These are phyloP conservation scores for Bryopsis sp. DNA, from an alignment of 139 green algal genomes.

Conservation along the genomic window DNA sequence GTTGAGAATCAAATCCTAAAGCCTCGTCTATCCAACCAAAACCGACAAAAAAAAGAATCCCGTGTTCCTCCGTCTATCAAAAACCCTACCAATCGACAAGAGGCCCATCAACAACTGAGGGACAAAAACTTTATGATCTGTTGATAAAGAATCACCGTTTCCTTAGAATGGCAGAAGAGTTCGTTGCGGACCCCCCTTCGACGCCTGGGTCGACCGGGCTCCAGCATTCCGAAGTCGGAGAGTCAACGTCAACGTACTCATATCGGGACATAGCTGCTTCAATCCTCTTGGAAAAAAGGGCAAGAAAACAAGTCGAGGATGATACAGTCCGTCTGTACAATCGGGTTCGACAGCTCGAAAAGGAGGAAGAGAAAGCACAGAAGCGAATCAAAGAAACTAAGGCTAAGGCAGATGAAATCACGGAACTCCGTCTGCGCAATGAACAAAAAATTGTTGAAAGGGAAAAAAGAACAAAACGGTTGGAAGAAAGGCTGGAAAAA, in stretches of 20 bases:
- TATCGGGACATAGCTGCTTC: background rate
- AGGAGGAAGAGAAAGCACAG: conserved; percentile 46
- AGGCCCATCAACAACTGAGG: no score
- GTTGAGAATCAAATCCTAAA: no score
- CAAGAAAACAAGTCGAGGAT: conserved; percentile 39
- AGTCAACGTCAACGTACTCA: background rate
- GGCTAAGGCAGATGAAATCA: conserved; percentile 24
- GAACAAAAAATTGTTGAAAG: background rate
- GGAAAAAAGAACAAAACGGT: background rate
- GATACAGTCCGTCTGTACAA: conserved; percentile 58
- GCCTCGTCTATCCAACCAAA: no score
- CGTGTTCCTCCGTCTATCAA: no score
- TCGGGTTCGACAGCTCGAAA: conserved; percentile 56
- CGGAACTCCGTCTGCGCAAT: background rate
- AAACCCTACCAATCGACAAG: no score
- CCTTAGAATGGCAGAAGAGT: no score
- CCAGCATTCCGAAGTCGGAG: background rate
- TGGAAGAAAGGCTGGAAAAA: background rate
- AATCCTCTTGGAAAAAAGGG: conserved; percentile 10
- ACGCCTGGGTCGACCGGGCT: no score
- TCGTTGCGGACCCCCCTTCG: no score
- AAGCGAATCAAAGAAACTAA: conserved; percentile 28
- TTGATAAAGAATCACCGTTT: no score
- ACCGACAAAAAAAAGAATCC: no score
- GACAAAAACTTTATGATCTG: no score